Conservation (phyloP, 108 stramenopile species). For the Heterococcus sp. region DNA sequence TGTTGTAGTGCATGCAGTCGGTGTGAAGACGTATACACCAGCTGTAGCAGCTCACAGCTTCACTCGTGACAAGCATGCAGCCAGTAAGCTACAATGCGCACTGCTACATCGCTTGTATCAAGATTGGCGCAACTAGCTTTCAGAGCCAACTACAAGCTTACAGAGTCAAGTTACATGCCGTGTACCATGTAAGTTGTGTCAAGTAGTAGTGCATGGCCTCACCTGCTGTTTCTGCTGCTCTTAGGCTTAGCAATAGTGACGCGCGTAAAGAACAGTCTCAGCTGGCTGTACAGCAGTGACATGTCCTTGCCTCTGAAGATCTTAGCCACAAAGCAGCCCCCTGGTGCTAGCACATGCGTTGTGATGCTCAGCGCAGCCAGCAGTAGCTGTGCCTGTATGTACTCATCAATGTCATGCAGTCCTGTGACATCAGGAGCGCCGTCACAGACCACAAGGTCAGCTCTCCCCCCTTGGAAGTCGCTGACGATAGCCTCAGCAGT, state of each 20-base stretch:
- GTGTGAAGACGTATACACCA: background rate
- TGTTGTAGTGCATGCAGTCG: background rate
- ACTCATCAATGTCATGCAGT: slow-evolving; percentile 87
- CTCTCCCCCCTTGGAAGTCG: slow-evolving; percentile 70
- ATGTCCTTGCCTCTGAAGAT: slow-evolving; percentile 91
- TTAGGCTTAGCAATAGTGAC: slow-evolving; percentile 40
- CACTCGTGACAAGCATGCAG: too few species aligned
- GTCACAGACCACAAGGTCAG: slow-evolving; percentile 96
- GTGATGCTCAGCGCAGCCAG: slow-evolving; percentile 87
- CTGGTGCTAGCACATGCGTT: slow-evolving; percentile 71
- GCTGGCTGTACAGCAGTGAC: slow-evolving; percentile 81
- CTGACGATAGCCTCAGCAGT: slow-evolving; percentile 74
- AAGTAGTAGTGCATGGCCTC: background rate
- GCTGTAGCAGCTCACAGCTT: too few species aligned
- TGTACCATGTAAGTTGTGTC: background rate
- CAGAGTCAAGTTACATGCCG: too few species aligned
- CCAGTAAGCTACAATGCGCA: background rate
- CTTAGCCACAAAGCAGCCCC: slow-evolving; percentile 95
- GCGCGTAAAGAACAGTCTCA: slow-evolving; percentile 72
- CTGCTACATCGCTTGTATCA: slow-evolving; percentile 9
- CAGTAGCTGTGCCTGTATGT: slow-evolving; percentile 87
- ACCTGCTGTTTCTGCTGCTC: slow-evolving; percentile 43
- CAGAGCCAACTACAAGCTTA: slow-evolving; percentile 69
- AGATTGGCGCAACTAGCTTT: slow-evolving; percentile 34
- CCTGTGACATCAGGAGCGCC: slow-evolving; percentile 98